These are phyloP conservation scores for Ceratocystis huliohia DNA, from an alignment of 2,329 filamentous ascomycete species.

Conservation along the genomic window DNA sequence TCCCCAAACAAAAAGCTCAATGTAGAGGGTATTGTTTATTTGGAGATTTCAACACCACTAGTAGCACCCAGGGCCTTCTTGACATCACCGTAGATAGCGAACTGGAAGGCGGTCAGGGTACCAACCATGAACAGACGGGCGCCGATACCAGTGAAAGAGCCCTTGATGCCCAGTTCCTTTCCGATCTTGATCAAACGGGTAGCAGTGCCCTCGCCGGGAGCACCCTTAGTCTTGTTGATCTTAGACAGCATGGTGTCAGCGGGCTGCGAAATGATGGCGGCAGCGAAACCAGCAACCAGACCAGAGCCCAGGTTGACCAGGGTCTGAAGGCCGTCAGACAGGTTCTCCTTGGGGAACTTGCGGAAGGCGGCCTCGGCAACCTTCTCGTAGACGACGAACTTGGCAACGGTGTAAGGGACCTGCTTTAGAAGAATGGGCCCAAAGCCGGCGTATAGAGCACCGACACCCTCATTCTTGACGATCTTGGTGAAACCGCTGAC, in stretches of 20 bases:
- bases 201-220: constrained; percentile 71
- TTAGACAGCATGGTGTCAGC: constrained; percentile 90
- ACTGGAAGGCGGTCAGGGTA: constrained; percentile 66
- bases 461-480: constrained; percentile 65
- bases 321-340: constrained; percentile 60
- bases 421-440: constrained; percentile 76
- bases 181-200: constrained; percentile 76
- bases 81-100: constrained; percentile 73
- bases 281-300: constrained; percentile 51
- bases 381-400: constrained; percentile 91
- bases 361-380: constrained; percentile 62
- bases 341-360: constrained; percentile 54
- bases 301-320: constrained; percentile 58
- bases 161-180: constrained; percentile 68
- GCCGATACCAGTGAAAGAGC: constrained; percentile 69
- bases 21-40: constrained; percentile 27
- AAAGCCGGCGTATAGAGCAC: constrained; percentile 84
- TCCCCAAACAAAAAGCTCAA: not conserved
- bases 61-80: constrained; percentile 58
- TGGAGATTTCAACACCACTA: constrained; percentile 61
- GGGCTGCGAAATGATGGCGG: constrained; percentile 75
- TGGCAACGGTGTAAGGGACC: constrained; percentile 88
- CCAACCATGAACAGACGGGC: constrained; percentile 54
- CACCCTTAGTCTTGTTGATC: constrained; percentile 91
- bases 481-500: constrained; percentile 74